Base-by-base conservation (phyloP, 2,329 filamentous ascomycete species). In the Scytalidium sp. region DNA sequence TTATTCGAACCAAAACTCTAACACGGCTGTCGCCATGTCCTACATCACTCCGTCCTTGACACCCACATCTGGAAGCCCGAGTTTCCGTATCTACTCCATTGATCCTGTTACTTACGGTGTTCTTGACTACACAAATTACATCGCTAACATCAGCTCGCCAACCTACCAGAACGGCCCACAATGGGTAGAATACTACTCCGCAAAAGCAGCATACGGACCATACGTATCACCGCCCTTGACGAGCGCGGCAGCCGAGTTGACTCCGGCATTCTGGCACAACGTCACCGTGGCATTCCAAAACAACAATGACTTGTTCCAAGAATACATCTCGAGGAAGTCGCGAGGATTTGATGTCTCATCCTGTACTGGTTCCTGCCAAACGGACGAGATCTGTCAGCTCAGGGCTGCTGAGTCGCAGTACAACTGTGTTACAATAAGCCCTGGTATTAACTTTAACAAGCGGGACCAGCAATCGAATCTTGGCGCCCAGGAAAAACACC, bases 211-310 rank as follows among this genome's bases (percentile, higher is more conserved):
- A 9, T 67, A 67, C 43, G 63, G 61, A 5, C 25, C 56, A 5
- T 47, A 60, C 1, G 62, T 78, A 13, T 59, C 52, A 22, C 73
- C 76, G 40, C 70, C 75, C 1, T 54, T 75, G 11, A 63, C 62
- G 8, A 68, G 69, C 3, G 64, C 63, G 0, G 46, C 55, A 2
- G 60, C 61, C 4, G 71, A 83, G 56, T 70, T 85, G 27, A 78
- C 75, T 1, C 74, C 79, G 0, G 74, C 73, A 1, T 82, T 83
- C 64, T 84, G 80, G 80, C 80, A 83, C 60, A 75, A 78, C 54
- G 67, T 83, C 21, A 83, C 79, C 1, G 66, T 66, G 2, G 60
- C 67, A 2, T 73, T 83, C 46, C 73, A 79, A 53, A 56, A 52
- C 6, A 63, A 79, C 50, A 56, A 69, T 3, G 50, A 58, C 0